phyloP scores from a whole-genome alignment of 2,329 filamentous ascomycete genomes.

The Monosporascus sp. region DNA sequence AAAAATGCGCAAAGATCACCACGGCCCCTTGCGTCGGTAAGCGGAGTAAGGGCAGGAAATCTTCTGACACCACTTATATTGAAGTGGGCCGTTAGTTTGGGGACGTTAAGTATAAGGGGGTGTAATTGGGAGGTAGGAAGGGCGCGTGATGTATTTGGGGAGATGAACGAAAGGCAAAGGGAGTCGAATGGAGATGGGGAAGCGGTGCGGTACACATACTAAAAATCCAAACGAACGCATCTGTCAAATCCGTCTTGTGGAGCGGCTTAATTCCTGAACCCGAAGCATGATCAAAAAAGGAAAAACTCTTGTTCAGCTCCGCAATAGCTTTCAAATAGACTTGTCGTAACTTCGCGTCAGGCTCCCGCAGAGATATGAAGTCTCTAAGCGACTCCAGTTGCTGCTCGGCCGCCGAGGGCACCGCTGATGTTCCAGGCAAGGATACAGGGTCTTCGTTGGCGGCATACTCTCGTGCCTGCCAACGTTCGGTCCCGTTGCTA shows the following conservation, averaged over 20 bases:
- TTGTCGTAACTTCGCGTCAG: not conserved
- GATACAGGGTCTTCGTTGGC: not conserved
- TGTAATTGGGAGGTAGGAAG: too few relatives aligned
- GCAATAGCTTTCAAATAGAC: slow-evolving; percentile 5
- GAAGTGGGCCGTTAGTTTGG: too few relatives aligned
- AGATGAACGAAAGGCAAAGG: too few relatives aligned
- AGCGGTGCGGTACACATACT: not conserved
- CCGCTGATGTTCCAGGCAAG: not conserved
- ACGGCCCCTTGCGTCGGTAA: slow-evolving; percentile 16
- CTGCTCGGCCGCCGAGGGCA: too few relatives aligned
- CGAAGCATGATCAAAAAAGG: not conserved
- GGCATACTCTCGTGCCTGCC: not conserved
- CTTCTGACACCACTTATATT: slow-evolving; percentile 11
- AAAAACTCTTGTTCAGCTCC: slow-evolving; percentile 7
- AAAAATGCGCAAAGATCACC: slow-evolving; percentile 26
- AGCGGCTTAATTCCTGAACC: not conserved
- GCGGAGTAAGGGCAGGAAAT: slow-evolving; percentile 21
- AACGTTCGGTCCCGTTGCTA: slow-evolving; percentile 3
- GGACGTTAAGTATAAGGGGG: too few relatives aligned
- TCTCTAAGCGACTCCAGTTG: not conserved
- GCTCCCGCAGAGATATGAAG: not conserved
- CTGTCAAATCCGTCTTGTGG: slow-evolving; percentile 6
- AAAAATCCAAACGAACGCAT: slow-evolving; percentile 28
- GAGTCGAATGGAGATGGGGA: too few relatives aligned
- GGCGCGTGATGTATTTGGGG: too few relatives aligned